Evolutionary conservation across 345 rosid genomes (phyloP).

Genomic region (Citrus inodora): DNA sequence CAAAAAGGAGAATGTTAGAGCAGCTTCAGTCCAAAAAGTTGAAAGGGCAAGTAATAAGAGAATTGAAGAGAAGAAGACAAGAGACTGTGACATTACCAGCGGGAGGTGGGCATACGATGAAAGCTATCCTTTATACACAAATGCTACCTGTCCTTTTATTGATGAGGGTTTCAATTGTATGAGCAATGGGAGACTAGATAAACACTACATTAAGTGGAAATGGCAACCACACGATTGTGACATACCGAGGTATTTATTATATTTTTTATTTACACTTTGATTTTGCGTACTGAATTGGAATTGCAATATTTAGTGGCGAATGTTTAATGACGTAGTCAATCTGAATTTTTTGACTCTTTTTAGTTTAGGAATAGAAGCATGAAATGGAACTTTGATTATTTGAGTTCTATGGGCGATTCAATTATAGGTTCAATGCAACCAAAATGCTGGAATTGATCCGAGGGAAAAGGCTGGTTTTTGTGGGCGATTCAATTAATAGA

Average conservation of each 20-base stretch:
- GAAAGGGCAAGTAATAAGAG: neutral
- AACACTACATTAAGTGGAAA: conserved; percentile 71
- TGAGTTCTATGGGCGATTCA: neutral
- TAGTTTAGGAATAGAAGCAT: neutral
- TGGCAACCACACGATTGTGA: conserved; percentile 82
- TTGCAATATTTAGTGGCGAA: neutral
- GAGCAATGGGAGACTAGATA: conserved; percentile 74
- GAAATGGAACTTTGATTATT: neutral
- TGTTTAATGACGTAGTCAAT: neutral
- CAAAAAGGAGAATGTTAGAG: conserved; percentile 23
- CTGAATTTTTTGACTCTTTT: neutral
- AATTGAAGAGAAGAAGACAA: conserved; percentile 19
- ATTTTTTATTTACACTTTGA: neutral
- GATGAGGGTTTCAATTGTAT: conserved; percentile 90
- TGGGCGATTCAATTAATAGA: conserved; percentile 93
- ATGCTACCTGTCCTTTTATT: conserved; percentile 75
- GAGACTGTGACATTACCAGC: conserved; percentile 57
- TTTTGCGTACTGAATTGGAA: neutral
- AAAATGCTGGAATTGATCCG: conserved; percentile 69
- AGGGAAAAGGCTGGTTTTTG: conserved; percentile 90
- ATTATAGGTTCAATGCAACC: conserved; percentile 73
- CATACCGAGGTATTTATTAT: conserved; percentile 55
- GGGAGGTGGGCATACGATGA: conserved; percentile 88
- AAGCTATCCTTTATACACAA: conserved; percentile 68
- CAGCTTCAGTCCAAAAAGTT: conserved; percentile 5